phyloP scores from a whole-genome alignment of 2,329 filamentous ascomycete genomes.

The Aschersonia sp. region DNA sequence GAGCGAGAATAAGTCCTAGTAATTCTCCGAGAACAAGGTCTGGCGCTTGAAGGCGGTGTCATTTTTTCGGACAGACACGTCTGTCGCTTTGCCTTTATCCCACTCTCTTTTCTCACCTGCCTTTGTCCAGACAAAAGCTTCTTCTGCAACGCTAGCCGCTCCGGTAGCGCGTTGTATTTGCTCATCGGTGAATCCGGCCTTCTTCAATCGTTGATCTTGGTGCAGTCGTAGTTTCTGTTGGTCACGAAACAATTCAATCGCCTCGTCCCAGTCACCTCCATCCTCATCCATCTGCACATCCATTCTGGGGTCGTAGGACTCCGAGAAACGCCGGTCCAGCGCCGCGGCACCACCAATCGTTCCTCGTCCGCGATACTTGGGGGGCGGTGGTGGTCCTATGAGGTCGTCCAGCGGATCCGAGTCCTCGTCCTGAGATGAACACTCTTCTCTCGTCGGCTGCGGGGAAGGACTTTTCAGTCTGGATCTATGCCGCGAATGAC shows the following conservation, averaged over 20 bases:
- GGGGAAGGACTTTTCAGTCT: neutral
- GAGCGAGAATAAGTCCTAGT: neutral
- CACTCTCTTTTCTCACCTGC: constrained; percentile 49
- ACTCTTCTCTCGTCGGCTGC: neutral
- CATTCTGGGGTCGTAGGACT: constrained; percentile 42
- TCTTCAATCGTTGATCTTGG: constrained; percentile 61
- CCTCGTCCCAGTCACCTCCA: constrained; percentile 63
- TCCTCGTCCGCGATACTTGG: constrained; percentile 51
- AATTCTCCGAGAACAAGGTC: constrained; percentile 5
- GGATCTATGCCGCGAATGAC: neutral
- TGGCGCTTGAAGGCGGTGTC: neutral
- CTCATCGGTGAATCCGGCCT: constrained; percentile 65
- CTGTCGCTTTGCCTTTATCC: constrained; percentile 37
- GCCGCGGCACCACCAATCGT: constrained; percentile 43
- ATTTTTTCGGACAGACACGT: constrained; percentile 1
- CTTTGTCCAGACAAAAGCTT: constrained; percentile 58
- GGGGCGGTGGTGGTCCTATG: constrained; percentile 57
- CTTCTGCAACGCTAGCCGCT: constrained; percentile 39
- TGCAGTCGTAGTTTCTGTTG: constrained; percentile 64
- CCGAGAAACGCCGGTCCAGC: constrained; percentile 71
- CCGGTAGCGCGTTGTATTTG: constrained; percentile 50
- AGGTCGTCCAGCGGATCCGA: constrained; percentile 66
- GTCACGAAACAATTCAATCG: constrained; percentile 64
- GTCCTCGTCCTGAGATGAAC: constrained; percentile 7
- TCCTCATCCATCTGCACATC: constrained; percentile 38